Percentiles rank a stretch among this genome's conserved stretches.
Conservation (phyloP, 768 basidiomycete species). For the Leccinum incarnatum region DNA sequence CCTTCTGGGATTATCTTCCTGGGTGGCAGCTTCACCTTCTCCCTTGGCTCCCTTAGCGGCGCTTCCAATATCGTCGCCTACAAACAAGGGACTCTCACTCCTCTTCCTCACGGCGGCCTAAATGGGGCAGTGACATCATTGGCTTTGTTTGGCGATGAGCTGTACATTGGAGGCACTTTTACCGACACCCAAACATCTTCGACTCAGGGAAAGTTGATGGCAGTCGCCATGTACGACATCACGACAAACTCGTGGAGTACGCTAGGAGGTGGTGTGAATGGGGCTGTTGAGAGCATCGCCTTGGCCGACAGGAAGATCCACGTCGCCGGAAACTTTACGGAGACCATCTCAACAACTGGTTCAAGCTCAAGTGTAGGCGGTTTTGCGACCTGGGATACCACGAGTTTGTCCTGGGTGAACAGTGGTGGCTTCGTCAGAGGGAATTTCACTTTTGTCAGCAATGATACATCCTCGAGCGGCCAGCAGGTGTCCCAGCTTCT, state of each 20-base stretch:
- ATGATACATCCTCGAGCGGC: slow-evolving; percentile 50
- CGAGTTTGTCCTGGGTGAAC: slow-evolving; percentile 62
- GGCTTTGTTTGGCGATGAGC: slow-evolving; percentile 53
- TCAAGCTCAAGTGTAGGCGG: slow-evolving; percentile 48
- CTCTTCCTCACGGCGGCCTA: slow-evolving; percentile 65
- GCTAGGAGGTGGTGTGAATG: slow-evolving; percentile 74
- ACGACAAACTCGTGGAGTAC: slow-evolving; percentile 61
- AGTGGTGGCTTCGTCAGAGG: slow-evolving; percentile 73
- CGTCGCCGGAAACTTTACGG: slow-evolving; percentile 75
- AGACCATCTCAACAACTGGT: slow-evolving; percentile 37
- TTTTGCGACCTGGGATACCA: slow-evolving; percentile 73
- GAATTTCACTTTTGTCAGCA: slow-evolving; percentile 64
- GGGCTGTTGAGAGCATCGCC: slow-evolving; percentile 62
- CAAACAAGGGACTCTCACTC: slow-evolving; percentile 52
- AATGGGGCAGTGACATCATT: slow-evolving; percentile 76
- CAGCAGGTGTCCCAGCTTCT: slow-evolving; percentile 52
- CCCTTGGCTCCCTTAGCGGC: slow-evolving; percentile 53
- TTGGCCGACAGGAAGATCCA: slow-evolving; percentile 51
- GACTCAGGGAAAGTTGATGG: slow-evolving; percentile 48
- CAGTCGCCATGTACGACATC: slow-evolving; percentile 73
- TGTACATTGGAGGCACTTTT: slow-evolving; percentile 91
- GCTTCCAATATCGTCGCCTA: slow-evolving; percentile 72
- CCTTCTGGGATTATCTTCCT: slow-evolving; percentile 64
- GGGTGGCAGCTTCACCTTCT: slow-evolving; percentile 72
- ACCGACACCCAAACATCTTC: slow-evolving; percentile 59